These are phyloP conservation scores for Pachyrhizus erosus DNA, from an alignment of 306 rosid species.

Conservation along the genomic window DNA sequence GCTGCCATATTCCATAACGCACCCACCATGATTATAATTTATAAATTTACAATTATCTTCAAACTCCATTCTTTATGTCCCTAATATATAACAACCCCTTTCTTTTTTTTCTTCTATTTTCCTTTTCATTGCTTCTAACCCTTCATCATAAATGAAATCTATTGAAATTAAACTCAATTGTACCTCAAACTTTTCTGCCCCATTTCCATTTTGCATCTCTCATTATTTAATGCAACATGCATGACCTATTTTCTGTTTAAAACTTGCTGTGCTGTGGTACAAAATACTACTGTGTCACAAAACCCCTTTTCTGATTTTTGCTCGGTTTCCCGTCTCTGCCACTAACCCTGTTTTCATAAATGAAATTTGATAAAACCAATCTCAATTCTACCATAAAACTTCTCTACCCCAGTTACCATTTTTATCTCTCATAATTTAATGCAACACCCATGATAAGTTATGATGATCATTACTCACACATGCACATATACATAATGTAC, in stretches of 20 bases:
- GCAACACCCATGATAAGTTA: not conserved
- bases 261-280: not conserved
- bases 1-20: constrained; percentile 62
- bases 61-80: constrained; percentile 1
- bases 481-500: not conserved
- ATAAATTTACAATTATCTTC: not conserved
- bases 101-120: not conserved
- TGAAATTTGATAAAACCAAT: not conserved
- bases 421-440: not conserved
- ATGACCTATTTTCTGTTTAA: not conserved
- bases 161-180: not conserved
- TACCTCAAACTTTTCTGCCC: not conserved
- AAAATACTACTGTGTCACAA: not conserved
- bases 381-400: not conserved
- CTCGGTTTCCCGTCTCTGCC: not conserved
- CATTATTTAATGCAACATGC: not conserved
- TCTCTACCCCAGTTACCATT: not conserved
- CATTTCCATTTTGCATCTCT: not conserved
- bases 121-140: not conserved
- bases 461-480: not conserved
- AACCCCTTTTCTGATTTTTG: not conserved
- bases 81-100: constrained; percentile 14
- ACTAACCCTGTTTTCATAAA: not conserved
- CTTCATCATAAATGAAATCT: not conserved
- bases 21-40: constrained; percentile 29